Base-by-base conservation (phyloP, 352 stramenopile genomes). In the Phytophthora pluvialis region DNA sequence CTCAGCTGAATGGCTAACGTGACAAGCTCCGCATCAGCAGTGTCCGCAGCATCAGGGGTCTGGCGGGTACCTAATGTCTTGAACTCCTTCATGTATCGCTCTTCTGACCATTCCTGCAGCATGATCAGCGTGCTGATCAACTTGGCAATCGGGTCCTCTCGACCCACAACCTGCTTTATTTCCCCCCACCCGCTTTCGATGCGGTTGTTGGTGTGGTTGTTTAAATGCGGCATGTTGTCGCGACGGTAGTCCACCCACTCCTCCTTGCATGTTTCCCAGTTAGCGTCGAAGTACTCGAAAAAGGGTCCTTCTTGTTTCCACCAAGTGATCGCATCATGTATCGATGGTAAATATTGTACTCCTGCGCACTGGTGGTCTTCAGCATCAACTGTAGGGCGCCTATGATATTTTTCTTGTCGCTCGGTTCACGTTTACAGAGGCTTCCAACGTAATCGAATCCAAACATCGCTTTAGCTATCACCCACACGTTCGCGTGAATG, bases 181-280 rank as follows among this genome's bases (percentile, higher is more conserved):
- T 44, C 3, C 5, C n/a, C 38, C 38, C 38, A 44, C 13, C 38
- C 38, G 38, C 38, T 44, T 44, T 44, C 38, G 16, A 44, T 44
- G 0, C 15, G 13, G 16, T 44, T 28, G 38, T 44, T 44, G 15
- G 35, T 16, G 11, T 42, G 8, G 13, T 21, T 42, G 13, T 42
- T 21, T 1, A 42, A 6, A 16, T 42, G 35, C 10, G 35, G 35
- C 11, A 42, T 1, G 35, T 15, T 42, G 11, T 42, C 35, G 8
- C 35, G 38, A 8, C 6, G 13, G 15, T 44, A 44, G 7, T 50
- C 21, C 0, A 68, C 60, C 50, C 60, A 65, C 15, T 59, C 57
- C 2, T 39, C 12, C 39, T 56, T 51, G 56, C 35, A 57, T 4
- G 43, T 64, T 10, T 64, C 56, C 46, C 46, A 56, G 38, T 64